Base-by-base conservation (phyloP, 2,329 filamentous ascomycete genomes). In the Orbilia brochopaga region DNA sequence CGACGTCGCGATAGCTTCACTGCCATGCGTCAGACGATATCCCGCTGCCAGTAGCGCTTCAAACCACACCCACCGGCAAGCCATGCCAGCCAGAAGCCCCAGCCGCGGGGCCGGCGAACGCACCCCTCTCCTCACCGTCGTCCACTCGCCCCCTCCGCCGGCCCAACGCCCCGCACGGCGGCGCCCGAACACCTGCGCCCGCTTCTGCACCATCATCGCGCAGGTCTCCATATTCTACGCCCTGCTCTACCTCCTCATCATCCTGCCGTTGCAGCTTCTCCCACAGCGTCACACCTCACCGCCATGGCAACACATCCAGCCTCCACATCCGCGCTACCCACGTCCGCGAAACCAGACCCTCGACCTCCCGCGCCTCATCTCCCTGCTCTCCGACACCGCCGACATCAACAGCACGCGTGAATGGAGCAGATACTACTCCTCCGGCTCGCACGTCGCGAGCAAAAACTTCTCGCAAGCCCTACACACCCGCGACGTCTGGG, bases 351-450 rank as follows among this genome's bases (percentile, higher is more conserved):
- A 72, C 15, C 54, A 61, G 30, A 44, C 64, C 44, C 51, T 72
- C 6, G 48, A 42, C 15, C 6, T 72, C 13, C 60, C 59, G 5
- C 54, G 24, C 27, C 51, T 72, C 8, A 54, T 51, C 15, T 60
- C 54, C 13, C 52, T 72, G 42, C 40, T 72, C 30, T 55, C 60
- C 5, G 60, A 65, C 8, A 72, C 67, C 11, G 60, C 67, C 13
- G 35, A 57, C 35, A 13, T 44, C 3, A 44, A 42, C 4, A 56
- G 60, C 11, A 56, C 51, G 15, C 83, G 85, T 74, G 86, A 91
- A 80, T 92, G 89, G 89, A 90, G 87, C 79, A 82, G 82, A 73
- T 93, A 92, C 78, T 93, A 93, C 77, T 90, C 90, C 0, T 82
- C 87, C 0, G 90, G 90, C 0, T 84, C 88, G 17, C 90, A 93